Conservation (phyloP, 768 basidiomycete genomes). For the Boletus insuetus region DNA sequence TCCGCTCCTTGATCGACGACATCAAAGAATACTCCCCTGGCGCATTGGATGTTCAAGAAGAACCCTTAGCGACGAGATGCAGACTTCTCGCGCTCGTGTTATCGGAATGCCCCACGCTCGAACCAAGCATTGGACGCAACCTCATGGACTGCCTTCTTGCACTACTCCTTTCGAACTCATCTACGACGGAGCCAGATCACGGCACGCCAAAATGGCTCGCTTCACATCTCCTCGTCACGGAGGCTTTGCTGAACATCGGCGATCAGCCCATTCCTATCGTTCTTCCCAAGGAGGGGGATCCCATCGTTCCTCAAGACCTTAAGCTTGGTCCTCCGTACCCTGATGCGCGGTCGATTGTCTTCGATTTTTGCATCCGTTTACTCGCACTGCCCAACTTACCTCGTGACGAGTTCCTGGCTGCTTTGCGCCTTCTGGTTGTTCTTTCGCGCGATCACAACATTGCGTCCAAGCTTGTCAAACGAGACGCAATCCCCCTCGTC, state of each 20-base stretch:
- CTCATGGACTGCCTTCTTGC: constrained; percentile 71
- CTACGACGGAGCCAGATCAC: constrained; percentile 50
- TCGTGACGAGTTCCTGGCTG: constrained; percentile 79
- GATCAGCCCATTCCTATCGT: constrained; percentile 67
- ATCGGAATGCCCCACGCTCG: constrained; percentile 65
- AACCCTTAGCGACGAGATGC: constrained; percentile 76
- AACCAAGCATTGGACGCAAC: constrained; percentile 51
- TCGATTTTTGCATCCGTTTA: constrained; percentile 75
- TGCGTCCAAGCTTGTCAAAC: constrained; percentile 66
- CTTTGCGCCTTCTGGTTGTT: constrained; percentile 78
- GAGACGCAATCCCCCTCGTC: constrained; percentile 59
- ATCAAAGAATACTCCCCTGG: constrained; percentile 64
- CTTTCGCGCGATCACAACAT: constrained; percentile 71
- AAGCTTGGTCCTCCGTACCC: constrained; percentile 57
- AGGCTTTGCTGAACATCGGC: constrained; percentile 73
- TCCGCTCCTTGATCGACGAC: constrained; percentile 74
- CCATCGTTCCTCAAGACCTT: constrained; percentile 49
- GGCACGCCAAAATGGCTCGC: constrained; percentile 83
- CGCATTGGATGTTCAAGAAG: constrained; percentile 69
- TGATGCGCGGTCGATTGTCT: constrained; percentile 63
- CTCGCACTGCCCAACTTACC: constrained; percentile 61
- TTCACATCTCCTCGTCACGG: constrained; percentile 79
- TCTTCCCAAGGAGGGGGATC: constrained; percentile 70
- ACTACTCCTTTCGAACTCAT: constrained; percentile 57
- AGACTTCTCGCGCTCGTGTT: constrained; percentile 83